phyloP scores from a whole-genome alignment of 495 filamentous ascomycete genomes.

The Daldinia vernicosa region DNA sequence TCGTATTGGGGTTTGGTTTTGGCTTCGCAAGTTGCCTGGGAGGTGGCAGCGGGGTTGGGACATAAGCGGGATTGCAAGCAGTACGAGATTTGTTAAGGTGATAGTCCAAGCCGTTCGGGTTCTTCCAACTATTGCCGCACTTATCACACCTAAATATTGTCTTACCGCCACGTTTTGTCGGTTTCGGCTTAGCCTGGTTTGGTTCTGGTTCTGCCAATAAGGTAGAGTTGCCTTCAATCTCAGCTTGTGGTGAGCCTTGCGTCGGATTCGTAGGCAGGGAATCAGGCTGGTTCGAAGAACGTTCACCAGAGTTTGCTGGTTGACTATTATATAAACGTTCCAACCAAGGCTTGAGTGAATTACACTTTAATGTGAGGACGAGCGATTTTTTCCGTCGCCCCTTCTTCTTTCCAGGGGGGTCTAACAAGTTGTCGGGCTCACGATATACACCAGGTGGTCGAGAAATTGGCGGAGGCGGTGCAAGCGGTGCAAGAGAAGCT shows the following conservation, averaged over 20 bases:
- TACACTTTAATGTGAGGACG: conserved; percentile 47
- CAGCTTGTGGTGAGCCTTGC: background rate
- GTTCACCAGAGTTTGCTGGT: background rate
- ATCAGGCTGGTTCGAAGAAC: background rate
- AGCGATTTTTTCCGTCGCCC: conserved; percentile 46
- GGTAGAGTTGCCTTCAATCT: background rate
- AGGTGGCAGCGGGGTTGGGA: conserved; percentile 44
- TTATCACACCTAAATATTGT: conserved; percentile 49
- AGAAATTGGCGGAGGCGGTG: background rate
- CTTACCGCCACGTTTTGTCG: conserved; percentile 22
- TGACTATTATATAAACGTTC: background rate
- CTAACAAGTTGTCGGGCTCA: conserved; percentile 39
- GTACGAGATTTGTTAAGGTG: conserved; percentile 58
- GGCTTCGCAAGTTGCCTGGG: conserved; percentile 27
- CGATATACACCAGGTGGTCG: conserved; percentile 43
- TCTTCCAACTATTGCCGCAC: conserved; percentile 61
- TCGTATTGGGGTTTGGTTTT: conserved; percentile 1
- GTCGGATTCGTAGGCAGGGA: background rate
- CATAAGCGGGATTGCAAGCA: conserved; percentile 60
- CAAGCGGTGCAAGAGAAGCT: background rate
- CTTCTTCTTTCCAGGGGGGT: conserved; percentile 45
- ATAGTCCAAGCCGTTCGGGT: conserved; percentile 62
- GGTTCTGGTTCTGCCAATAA: conserved; percentile 19
- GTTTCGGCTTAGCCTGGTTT: conserved; percentile 7
- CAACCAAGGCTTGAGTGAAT: conserved; percentile 45